Conservation (phyloP, 306 rosid species). For the Alnus rubra region DNA sequence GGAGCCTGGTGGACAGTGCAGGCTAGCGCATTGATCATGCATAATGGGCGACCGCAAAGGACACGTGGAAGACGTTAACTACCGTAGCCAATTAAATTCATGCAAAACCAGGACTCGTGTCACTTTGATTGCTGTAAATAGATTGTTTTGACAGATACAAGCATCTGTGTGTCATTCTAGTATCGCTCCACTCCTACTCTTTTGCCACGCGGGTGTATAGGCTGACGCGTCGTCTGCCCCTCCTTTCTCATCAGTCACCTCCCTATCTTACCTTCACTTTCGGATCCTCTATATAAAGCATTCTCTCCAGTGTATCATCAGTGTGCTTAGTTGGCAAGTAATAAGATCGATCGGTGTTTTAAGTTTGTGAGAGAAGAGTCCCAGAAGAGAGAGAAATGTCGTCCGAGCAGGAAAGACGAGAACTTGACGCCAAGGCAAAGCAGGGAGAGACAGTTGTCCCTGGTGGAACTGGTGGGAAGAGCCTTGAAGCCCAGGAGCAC, state of each 20-base stretch:
- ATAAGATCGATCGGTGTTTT: not conserved
- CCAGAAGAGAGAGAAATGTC: slow-evolving; percentile 40
- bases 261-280: not conserved
- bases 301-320: not conserved
- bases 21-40: too few relatives aligned
- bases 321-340: not conserved
- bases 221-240: slow-evolving; percentile 19
- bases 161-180: not conserved
- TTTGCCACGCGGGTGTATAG: slow-evolving; percentile 25
- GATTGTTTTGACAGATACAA: not conserved
- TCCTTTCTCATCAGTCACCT: not conserved
- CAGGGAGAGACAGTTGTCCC: slow-evolving; percentile 75
- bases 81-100: not conserved
- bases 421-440: slow-evolving; percentile 58
- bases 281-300: not conserved
- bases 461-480: slow-evolving; percentile 84
- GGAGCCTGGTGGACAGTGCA: too few relatives aligned
- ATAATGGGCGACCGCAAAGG: not conserved
- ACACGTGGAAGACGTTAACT: not conserved
- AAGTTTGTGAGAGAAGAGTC: not conserved
- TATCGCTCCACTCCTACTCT: slow-evolving; percentile 1
- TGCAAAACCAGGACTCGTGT: slow-evolving; percentile 10
- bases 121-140: not conserved
- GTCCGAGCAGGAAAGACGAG: slow-evolving; percentile 42
- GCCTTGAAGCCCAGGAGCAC: slow-evolving; percentile 72